phyloP scores from a whole-genome alignment of 208 protist genomes.

The Lotmaria passim region DNA sequence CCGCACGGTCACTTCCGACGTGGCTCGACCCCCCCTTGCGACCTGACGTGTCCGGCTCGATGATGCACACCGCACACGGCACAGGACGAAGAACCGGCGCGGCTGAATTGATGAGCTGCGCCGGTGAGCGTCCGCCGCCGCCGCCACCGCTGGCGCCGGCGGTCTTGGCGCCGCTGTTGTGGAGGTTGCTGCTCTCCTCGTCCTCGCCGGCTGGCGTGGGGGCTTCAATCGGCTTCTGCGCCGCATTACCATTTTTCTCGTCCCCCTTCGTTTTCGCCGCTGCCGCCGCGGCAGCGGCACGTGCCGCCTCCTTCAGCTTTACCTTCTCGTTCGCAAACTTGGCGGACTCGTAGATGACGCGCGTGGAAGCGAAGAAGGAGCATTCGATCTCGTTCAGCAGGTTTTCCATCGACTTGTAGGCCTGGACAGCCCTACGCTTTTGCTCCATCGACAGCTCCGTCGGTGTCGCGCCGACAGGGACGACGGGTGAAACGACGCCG shows the following conservation, averaged over 20 bases:
- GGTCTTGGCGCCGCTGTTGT: neutral
- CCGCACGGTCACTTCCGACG: constrained; percentile 4
- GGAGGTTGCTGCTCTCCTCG: neutral
- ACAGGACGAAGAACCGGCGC: constrained; percentile 65
- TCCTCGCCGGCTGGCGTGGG: constrained; percentile 10
- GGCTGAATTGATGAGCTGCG: constrained; percentile 1
- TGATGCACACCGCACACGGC: constrained; percentile 81
- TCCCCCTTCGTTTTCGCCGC: neutral
- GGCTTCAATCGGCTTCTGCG: constrained; percentile 9
- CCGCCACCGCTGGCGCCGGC: too few species aligned
- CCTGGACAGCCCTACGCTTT: constrained; percentile 21
- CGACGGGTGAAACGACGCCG: neutral
- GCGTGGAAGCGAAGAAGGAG: constrained; percentile 47
- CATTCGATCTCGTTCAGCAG: constrained; percentile 60
- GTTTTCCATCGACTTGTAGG: constrained; percentile 54
- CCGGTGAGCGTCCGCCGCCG: too few species aligned
- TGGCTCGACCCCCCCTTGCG: constrained; percentile 20
- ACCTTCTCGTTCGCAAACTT: constrained; percentile 31
- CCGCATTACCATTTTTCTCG: neutral
- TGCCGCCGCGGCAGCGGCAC: neutral
- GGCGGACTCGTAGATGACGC: constrained; percentile 36
- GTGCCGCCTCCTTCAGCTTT: constrained; percentile 26
- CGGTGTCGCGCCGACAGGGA: neutral
- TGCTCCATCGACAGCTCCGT: constrained; percentile 12
- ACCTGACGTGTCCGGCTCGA: constrained; percentile 60